These are phyloP conservation scores for Vitis hybrid DNA, from an alignment of 177 flowering plant species.

Conservation along the genomic window DNA sequence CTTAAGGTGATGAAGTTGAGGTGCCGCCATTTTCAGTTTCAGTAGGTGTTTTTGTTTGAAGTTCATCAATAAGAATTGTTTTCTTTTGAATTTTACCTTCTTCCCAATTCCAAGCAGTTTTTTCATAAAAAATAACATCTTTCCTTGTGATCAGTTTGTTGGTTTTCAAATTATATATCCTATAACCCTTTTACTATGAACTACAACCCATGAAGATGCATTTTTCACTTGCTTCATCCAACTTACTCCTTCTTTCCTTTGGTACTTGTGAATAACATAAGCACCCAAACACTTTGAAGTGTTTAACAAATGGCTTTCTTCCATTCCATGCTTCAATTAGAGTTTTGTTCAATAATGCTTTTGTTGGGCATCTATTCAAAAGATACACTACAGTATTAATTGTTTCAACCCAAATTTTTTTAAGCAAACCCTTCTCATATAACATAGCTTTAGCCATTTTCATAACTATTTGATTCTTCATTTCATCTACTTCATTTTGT, in stretches of 20 bases:
- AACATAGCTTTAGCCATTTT: too few species aligned
- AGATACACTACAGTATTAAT: background rate
- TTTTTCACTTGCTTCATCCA: background rate
- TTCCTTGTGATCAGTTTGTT: background rate
- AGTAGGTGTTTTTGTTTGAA: too few species aligned
- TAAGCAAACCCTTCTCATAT: too few species aligned
- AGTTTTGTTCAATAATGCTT: background rate
- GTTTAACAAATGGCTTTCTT: background rate
- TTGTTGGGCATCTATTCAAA: background rate
- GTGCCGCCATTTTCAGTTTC: too few species aligned
- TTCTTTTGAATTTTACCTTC: background rate
- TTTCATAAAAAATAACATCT: background rate
- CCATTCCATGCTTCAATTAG: slow-evolving; percentile 14
- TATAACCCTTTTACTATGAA: background rate
- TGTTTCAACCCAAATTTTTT: too few species aligned
- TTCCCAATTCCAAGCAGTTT: background rate
- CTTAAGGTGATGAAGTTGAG: too few species aligned
- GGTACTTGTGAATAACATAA: too few species aligned
- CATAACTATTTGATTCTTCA: background rate
- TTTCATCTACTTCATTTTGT: background rate
- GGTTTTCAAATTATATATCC: background rate
- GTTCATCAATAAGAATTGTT: too few species aligned
- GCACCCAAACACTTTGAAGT: background rate
- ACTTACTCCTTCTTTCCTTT: too few species aligned
- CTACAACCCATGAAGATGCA: background rate